Base-by-base conservation (phyloP, 2,329 filamentous ascomycete genomes). In the Calonectria henricotiae region DNA sequence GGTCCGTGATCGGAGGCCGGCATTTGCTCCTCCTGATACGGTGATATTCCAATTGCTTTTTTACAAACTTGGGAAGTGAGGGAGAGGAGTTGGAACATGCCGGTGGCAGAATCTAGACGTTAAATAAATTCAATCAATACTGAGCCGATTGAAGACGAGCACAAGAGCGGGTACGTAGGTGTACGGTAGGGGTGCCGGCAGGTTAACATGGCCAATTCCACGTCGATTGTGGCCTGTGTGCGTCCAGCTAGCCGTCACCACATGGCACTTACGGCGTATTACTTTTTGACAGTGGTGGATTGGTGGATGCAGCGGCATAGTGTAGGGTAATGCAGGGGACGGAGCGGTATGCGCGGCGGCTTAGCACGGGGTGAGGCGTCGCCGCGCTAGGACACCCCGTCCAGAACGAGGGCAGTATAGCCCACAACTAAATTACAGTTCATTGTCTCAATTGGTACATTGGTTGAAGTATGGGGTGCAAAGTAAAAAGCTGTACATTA, bases 1-100 rank as follows among this genome's bases (percentile, higher is more conserved):
- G 72, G 66, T 71, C 55, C 66, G 75, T 75, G 65, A 74, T 71
- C 60, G 39, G 62, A 65, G 41, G 54, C 61, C 69, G 30, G 65
- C 47, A 65, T 68, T 68, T 71, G 54, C 69, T 68, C 71, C 54
- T 62, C 41, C 58, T 58, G 49, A 55, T 46, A 49, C 46, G 43
- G 67, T 51, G 37, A 65, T 46, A 68, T 70, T 72, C 58, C 51
- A 58, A 69, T 43, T 67, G 55, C 55, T 67, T 65, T 67, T 58
- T 46, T 23, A 58, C 51, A 32, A 58, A 32, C 51, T 32, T n/a
- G 12, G 20, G 64, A 25, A 17, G 37, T 54, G n/a, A 7, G 30
- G 63, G 49, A 63, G 46, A 30, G 47, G 27, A 44, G 60, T 39
- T 41, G 47, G 47, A 51, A 58, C 46, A 47, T 23, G 49, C 25